Conservation (phyloP, 208 protist species). For the Leishmania martiniquensis region DNA sequence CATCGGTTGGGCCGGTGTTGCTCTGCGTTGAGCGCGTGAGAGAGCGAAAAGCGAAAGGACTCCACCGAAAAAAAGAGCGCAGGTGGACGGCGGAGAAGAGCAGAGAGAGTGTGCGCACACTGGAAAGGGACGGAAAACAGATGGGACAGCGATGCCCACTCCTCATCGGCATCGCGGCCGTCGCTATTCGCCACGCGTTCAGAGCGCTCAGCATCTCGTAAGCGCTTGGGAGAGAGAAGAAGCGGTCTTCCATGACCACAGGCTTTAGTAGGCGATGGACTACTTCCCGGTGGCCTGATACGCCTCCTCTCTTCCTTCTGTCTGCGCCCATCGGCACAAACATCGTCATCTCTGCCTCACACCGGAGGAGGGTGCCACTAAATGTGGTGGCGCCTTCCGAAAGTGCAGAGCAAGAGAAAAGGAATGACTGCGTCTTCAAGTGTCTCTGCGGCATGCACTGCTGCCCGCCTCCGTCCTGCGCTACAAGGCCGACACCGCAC, state of each 20-base stretch:
- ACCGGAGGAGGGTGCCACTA: background rate
- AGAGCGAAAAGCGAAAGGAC: background rate
- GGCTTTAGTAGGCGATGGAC: background rate
- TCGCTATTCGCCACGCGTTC: background rate
- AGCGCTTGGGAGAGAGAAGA: background rate
- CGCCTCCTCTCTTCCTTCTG: background rate
- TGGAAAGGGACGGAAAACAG: background rate
- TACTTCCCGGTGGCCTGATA: background rate
- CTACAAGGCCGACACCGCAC: background rate
- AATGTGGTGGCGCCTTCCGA: background rate
- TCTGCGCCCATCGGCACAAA: background rate
- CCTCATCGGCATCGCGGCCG: background rate
- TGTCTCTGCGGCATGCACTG: background rate
- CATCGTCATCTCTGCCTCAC: background rate
- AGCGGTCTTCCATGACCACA: no score
- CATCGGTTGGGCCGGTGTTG: constrained; percentile 2
- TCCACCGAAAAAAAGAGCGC: background rate
- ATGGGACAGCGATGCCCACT: no score
- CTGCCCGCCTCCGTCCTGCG: background rate
- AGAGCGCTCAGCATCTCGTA: background rate
- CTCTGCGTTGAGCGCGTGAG: no score
- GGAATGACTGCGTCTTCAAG: background rate
- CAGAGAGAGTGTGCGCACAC: background rate
- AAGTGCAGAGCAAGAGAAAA: background rate
- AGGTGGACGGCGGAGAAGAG: background rate